phyloP scores from a whole-genome alignment of 1,284 basidiomycete species.

The Baeospora myosura region DNA sequence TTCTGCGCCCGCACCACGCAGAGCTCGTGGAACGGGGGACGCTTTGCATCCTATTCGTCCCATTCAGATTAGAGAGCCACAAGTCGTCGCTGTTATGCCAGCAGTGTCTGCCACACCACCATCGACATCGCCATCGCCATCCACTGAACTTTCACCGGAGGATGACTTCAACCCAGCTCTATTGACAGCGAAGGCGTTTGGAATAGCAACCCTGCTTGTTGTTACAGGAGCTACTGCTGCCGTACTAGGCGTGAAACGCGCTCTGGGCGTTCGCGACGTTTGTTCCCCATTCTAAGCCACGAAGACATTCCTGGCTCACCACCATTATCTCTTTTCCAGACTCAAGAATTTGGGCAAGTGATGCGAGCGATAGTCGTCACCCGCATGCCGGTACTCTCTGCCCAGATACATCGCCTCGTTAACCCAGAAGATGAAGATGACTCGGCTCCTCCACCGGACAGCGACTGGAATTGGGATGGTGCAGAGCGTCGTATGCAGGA shows the following conservation, averaged over 20 bases:
- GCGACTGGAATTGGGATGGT: slow-evolving; percentile 41
- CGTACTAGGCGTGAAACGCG: slow-evolving; percentile 24
- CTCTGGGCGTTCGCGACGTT: slow-evolving; percentile 30
- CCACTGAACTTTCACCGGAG: slow-evolving; percentile 15
- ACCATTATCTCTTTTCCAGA: slow-evolving; percentile 26
- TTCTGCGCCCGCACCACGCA: no score
- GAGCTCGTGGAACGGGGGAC: no score
- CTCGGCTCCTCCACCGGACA: slow-evolving; percentile 10
- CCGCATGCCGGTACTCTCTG: slow-evolving; percentile 40
- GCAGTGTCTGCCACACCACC: no score
- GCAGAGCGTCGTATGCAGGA: slow-evolving; percentile 42
- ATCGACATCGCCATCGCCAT: no score
- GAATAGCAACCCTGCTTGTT: slow-evolving; percentile 33
- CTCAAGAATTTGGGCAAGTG: slow-evolving; percentile 44
- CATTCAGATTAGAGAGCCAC: no score
- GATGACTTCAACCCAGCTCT: slow-evolving; percentile 27
- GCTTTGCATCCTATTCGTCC: no score
- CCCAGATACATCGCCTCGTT: slow-evolving; percentile 41
- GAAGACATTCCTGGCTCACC: neutral
- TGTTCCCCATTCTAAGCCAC: slow-evolving; percentile 11
- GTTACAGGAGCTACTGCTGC: slow-evolving; percentile 23
- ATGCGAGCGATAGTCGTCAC: slow-evolving; percentile 40
- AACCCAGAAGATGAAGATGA: slow-evolving; percentile 26
- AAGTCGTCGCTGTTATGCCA: no score
- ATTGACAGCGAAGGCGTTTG: slow-evolving; percentile 32